phyloP scores from a whole-genome alignment of 2,329 filamentous ascomycete species.

The Cytospora mali region DNA sequence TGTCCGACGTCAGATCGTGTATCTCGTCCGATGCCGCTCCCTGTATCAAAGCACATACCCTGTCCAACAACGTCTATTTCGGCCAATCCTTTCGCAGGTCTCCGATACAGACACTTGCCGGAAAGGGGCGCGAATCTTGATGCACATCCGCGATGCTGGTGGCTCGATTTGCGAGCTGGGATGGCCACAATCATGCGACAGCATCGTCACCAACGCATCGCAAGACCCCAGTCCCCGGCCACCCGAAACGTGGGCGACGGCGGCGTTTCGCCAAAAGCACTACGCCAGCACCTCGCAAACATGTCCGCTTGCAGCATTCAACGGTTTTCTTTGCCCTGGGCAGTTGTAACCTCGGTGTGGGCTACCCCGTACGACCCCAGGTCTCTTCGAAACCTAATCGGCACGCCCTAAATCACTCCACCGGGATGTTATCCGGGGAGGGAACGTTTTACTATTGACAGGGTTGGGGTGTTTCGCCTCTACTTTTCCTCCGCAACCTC shows the following conservation, averaged over 20 bases:
- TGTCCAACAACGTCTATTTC: slow-evolving; percentile 9
- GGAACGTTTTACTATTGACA: background rate
- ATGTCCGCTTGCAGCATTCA: background rate
- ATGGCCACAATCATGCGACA: background rate
- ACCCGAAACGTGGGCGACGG: background rate
- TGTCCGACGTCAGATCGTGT: slow-evolving; percentile 16
- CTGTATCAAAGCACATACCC: slow-evolving; percentile 2
- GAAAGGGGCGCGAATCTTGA: background rate
- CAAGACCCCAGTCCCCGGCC: background rate
- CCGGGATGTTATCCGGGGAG: background rate
- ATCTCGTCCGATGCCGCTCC: slow-evolving; percentile 9
- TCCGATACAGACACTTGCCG: background rate
- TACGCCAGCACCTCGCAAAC: background rate
- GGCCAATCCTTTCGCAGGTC: background rate
- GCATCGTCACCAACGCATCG: background rate
- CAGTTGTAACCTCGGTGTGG: background rate
- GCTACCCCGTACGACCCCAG: background rate
- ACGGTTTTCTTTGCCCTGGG: background rate
- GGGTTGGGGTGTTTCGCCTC: background rate
- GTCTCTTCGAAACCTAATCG: background rate
- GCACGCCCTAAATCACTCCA: background rate
- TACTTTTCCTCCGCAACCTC: background rate
- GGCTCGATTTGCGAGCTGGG: background rate
- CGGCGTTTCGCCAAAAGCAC: background rate
- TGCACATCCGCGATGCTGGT: background rate